Percentiles rank a stretch among this genome's conserved stretches.
These are phyloP conservation scores for Oryza punctata DNA, from an alignment of 176 grass and related monocot species.

Conservation along the genomic window DNA sequence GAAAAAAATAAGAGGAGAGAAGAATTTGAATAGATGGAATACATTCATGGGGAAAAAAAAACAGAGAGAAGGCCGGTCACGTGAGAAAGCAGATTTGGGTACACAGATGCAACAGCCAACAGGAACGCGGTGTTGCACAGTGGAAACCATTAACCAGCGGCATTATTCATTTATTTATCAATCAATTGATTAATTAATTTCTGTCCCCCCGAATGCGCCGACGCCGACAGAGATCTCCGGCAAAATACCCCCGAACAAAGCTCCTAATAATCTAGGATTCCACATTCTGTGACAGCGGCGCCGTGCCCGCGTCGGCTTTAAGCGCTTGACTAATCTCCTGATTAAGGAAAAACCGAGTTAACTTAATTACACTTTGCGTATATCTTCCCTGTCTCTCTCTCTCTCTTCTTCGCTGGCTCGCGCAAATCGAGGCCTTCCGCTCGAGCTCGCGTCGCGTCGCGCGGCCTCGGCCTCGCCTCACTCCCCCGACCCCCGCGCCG, in stretches of 20 bases:
- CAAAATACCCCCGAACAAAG: slow-evolving; percentile 8
- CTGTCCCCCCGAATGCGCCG: neutral
- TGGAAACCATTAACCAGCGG: neutral
- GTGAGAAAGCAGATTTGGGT: slow-evolving; percentile 13
- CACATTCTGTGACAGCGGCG: neutral
- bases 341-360: neutral
- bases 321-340: neutral
- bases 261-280: slow-evolving; percentile 25
- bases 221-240: slow-evolving; percentile 37
- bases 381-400: neutral
- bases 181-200: neutral
- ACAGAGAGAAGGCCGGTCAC: neutral
- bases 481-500: neutral
- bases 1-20: no score
- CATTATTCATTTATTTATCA: neutral
- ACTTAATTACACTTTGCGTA: neutral
- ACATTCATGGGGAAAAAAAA: neutral
- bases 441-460: slow-evolving; percentile 42
- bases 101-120: neutral
- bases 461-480: neutral
- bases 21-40: no score
- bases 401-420: neutral
- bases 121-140: neutral
- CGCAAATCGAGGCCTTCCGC: slow-evolving; percentile 60
- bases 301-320: neutral